Conservation (phyloP, 108 stramenopile species). For the Asterionellopsis glacialis region DNA sequence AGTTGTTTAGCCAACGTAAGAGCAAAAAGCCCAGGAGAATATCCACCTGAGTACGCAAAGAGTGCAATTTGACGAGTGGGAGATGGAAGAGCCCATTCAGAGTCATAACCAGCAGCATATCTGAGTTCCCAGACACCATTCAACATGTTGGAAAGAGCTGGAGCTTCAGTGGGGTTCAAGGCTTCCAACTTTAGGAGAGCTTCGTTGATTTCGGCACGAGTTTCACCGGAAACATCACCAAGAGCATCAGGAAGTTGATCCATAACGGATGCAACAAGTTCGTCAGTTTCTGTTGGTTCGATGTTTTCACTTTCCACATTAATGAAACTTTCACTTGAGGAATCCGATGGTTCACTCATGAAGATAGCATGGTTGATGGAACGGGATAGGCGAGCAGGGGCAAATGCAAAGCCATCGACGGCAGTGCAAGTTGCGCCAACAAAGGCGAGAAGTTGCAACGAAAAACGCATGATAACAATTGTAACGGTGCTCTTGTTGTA, state of each 20-base stretch:
- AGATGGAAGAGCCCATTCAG: slow-evolving; percentile 51
- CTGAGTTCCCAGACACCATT: slow-evolving; percentile 80
- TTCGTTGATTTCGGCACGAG: slow-evolving; percentile 44
- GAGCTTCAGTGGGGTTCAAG: slow-evolving; percentile 64
- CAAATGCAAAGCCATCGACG: slow-evolving; percentile 1
- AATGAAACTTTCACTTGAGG: slow-evolving; percentile 48
- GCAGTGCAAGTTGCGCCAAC: background rate
- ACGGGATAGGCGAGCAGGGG: background rate
- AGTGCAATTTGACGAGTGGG: slow-evolving; percentile 73
- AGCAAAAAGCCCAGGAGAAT: slow-evolving; percentile 71
- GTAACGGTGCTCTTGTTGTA: too few species aligned
- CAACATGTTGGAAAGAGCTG: slow-evolving; percentile 53
- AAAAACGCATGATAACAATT: too few species aligned
- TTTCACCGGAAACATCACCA: slow-evolving; percentile 22
- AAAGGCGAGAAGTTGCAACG: too few species aligned
- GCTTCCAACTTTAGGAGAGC: slow-evolving; percentile 64
- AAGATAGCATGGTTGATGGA: slow-evolving; percentile 11
- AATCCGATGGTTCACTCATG: slow-evolving; percentile 46
- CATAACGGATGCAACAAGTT: slow-evolving; percentile 51
- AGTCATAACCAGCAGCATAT: slow-evolving; percentile 64
- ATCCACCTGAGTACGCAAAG: slow-evolving; percentile 72
- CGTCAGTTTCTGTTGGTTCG: slow-evolving; percentile 50
- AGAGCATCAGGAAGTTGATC: slow-evolving; percentile 48
- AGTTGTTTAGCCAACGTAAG: slow-evolving; percentile 52
- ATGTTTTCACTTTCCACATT: slow-evolving; percentile 45